A percentile compares a stretch with the other conserved stretches of the same genome.
Evolutionary conservation across 129 eudicot genomes (phyloP).

Genomic region (Cynara cardunculus): DNA sequence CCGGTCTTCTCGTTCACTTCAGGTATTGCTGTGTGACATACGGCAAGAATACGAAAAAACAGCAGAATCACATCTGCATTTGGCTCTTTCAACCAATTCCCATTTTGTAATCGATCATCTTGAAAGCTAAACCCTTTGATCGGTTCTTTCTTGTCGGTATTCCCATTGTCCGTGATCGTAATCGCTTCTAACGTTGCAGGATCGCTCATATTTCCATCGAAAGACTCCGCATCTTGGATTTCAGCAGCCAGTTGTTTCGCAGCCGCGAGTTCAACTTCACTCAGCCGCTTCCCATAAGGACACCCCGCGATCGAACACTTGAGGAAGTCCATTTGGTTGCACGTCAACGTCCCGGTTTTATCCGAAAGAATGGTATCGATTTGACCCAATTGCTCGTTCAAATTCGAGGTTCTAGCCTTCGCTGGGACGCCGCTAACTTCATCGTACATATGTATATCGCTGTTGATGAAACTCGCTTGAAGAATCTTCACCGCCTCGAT

Average conservation of each 20-base stretch:
- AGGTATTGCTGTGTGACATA: conserved; percentile 77
- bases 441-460: conserved; percentile 52
- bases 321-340: conserved; percentile 76
- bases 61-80: conserved; percentile 32
- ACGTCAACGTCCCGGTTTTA: conserved; percentile 82
- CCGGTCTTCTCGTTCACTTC: conserved; percentile 47
- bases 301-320: conserved; percentile 78
- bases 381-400: conserved; percentile 81
- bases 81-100: conserved; percentile 49
- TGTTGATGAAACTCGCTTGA: conserved; percentile 62
- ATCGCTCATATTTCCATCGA: background rate
- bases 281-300: conserved; percentile 54
- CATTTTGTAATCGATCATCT: conserved; percentile 47
- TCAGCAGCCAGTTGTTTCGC: conserved; percentile 45
- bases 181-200: conserved; percentile 22
- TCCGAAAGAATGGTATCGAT: conserved; percentile 74
- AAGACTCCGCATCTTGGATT: conserved; percentile 26
- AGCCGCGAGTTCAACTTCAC: conserved; percentile 71
- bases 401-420: conserved; percentile 68
- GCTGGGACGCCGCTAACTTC: conserved; percentile 47
- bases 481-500: conserved; percentile 72
- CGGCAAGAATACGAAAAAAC: conserved; percentile 63
- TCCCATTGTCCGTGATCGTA: conserved; percentile 11
- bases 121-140: conserved; percentile 67
- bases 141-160: background rate